Evolutionary conservation across 2,329 filamentous ascomycete genomes (phyloP).

Genomic region (Helotiales sp.): DNA sequence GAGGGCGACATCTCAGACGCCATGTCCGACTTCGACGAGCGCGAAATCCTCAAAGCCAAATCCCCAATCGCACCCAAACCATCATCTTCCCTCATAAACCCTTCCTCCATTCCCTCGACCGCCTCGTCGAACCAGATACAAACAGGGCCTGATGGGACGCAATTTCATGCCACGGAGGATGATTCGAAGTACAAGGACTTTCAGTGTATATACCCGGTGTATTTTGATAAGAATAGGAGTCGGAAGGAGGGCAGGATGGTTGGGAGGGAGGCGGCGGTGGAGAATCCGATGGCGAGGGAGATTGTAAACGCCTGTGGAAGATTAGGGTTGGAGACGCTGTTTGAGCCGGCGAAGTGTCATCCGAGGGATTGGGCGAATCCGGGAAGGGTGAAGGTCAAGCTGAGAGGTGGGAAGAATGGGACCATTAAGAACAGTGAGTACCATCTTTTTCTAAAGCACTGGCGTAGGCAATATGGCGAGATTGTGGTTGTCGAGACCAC

Average conservation of each 20-base stretch:
- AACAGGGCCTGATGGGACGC: constrained; percentile 37
- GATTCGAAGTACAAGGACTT: constrained; percentile 67
- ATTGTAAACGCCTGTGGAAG: constrained; percentile 82
- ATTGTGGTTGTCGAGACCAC: not conserved
- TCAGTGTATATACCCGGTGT: constrained; percentile 91
- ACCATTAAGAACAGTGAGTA: constrained; percentile 64
- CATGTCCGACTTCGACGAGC: constrained; percentile 55
- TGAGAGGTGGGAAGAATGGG: constrained; percentile 60
- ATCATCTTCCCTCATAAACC: constrained; percentile 38
- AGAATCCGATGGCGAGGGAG: constrained; percentile 83
- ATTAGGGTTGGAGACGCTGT: constrained; percentile 70
- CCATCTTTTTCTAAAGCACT: not conserved
- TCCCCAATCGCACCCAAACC: constrained; percentile 30
- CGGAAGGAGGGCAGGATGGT: constrained; percentile 84
- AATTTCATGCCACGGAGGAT: constrained; percentile 44
- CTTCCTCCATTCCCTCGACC: constrained; percentile 39
- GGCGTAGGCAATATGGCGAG: not conserved
- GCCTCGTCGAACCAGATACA: no score
- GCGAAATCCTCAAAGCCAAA: constrained; percentile 33
- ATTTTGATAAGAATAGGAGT: constrained; percentile 79
- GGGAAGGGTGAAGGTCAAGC: constrained; percentile 77
- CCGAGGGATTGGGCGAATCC: constrained; percentile 98
- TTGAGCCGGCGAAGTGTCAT: constrained; percentile 90
- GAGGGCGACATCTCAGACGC: constrained; percentile 77
- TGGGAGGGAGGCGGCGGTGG: constrained; percentile 67